Evolutionary conservation across 208 protist genomes (phyloP).

Genomic region (Crithidia mellificae): DNA sequence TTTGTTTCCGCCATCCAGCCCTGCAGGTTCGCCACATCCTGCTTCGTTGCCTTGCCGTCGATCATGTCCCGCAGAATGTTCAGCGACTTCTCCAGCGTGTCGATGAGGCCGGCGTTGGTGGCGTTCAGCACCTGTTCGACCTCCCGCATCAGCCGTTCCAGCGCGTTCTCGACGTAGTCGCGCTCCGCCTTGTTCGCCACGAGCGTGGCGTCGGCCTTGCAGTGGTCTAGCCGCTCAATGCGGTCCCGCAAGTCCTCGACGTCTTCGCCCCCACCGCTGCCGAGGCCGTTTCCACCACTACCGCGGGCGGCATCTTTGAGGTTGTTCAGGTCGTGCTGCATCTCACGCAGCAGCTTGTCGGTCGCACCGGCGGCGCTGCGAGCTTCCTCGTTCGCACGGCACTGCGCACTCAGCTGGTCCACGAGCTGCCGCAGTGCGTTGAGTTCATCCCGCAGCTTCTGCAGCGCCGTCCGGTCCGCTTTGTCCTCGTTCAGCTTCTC

Average conservation of each 20-base stretch:
- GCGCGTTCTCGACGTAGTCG: slow-evolving; percentile 91
- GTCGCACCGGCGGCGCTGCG: slow-evolving; percentile 2
- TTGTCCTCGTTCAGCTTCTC: slow-evolving; percentile 61
- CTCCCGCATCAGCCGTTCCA: slow-evolving; percentile 91
- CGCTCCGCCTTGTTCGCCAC: slow-evolving; percentile 92
- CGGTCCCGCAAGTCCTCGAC: slow-evolving; percentile 54
- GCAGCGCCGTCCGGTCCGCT: slow-evolving; percentile 63
- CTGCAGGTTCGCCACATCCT: slow-evolving; percentile 80
- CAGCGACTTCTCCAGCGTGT: slow-evolving; percentile 89
- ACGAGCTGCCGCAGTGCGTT: slow-evolving; percentile 53
- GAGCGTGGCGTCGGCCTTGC: slow-evolving; percentile 86
- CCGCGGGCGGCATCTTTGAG: slow-evolving; percentile 38
- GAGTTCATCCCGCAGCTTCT: slow-evolving; percentile 78
- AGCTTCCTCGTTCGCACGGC: slow-evolving; percentile 17
- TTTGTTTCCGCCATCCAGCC: slow-evolving; percentile 54
- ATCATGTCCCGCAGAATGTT: slow-evolving; percentile 92
- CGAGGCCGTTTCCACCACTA: slow-evolving; percentile 12
- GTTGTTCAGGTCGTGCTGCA: slow-evolving; percentile 63
- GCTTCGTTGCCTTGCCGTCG: slow-evolving; percentile 85
- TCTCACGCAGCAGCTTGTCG: slow-evolving; percentile 43
- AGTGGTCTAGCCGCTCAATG: slow-evolving; percentile 77
- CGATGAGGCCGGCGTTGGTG: slow-evolving; percentile 89
- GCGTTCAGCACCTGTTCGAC: slow-evolving; percentile 92
- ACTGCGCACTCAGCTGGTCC: slow-evolving; percentile 39
- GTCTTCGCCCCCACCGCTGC: slow-evolving; percentile 43